A percentile compares a stretch with the other conserved stretches of the same genome.
These are phyloP conservation scores for Allium sativum DNA, from an alignment of 106 monocot species.

Conservation along the genomic window DNA sequence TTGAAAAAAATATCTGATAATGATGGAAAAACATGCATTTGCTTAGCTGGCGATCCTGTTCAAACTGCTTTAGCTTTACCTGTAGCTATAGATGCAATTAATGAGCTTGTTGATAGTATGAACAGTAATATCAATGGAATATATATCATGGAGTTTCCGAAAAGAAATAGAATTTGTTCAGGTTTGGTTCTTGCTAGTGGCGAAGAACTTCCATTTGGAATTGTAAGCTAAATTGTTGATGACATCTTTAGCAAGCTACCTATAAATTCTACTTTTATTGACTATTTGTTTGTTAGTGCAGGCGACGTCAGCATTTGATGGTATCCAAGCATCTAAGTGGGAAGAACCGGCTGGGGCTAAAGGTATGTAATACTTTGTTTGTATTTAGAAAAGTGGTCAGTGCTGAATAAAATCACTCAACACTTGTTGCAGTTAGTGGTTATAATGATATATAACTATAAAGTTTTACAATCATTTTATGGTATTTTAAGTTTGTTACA, in stretches of 20 bases:
- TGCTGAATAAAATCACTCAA: too few relatives aligned
- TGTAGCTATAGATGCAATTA: slow-evolving; percentile 55
- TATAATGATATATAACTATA: too few relatives aligned
- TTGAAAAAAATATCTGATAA: slow-evolving; percentile 35
- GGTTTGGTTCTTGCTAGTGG: slow-evolving; percentile 81
- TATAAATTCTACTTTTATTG: slow-evolving; percentile 1
- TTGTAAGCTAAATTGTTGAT: slow-evolving; percentile 36
- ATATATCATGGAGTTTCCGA: slow-evolving; percentile 30
- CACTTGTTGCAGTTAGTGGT: too few relatives aligned
- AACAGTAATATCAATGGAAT: slow-evolving; percentile 6
- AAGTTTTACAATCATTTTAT: too few relatives aligned
- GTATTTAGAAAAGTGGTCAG: too few relatives aligned
- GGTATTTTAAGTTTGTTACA: too few relatives aligned
- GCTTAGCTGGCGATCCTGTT: slow-evolving; percentile 46
- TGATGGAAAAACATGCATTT: slow-evolving; percentile 23
- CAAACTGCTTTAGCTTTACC: slow-evolving; percentile 77
- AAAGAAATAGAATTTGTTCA: slow-evolving; percentile 46
- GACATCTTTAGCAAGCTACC: background rate
- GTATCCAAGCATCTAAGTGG: slow-evolving; percentile 62
- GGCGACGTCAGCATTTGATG: slow-evolving; percentile 93
- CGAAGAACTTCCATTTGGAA: slow-evolving; percentile 87
- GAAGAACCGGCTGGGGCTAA: slow-evolving; percentile 94
- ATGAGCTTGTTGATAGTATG: slow-evolving; percentile 45
- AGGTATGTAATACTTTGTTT: slow-evolving; percentile 30
- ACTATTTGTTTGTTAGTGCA: slow-evolving; percentile 10